phyloP scores from a whole-genome alignment of 768 basidiomycete genomes.

The Kondoa malvinella region DNA sequence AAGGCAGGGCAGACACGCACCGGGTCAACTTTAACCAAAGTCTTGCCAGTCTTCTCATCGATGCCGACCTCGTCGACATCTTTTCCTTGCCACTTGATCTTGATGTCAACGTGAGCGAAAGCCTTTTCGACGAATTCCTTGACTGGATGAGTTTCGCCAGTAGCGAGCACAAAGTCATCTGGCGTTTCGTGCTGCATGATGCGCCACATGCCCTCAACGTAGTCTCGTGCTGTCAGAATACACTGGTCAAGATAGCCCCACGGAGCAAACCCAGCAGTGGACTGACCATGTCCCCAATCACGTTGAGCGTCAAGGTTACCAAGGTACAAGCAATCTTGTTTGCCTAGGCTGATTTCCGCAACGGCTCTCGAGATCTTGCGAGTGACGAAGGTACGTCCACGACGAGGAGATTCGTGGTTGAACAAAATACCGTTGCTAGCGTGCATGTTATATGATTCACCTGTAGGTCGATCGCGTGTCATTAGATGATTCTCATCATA shows the following conservation, averaged over 20 bases:
- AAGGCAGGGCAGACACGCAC: slow-evolving; percentile 54
- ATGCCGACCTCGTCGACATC: slow-evolving; percentile 62
- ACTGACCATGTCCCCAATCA: slow-evolving; percentile 76
- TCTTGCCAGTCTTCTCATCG: slow-evolving; percentile 49
- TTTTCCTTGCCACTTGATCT: slow-evolving; percentile 56
- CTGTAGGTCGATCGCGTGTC: no score
- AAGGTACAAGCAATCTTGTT: slow-evolving; percentile 76
- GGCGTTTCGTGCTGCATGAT: slow-evolving; percentile 69
- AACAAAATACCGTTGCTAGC: slow-evolving; percentile 94
- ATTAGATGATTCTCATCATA: no score
- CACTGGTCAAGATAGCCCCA: slow-evolving; percentile 3
- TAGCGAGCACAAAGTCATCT: slow-evolving; percentile 86
- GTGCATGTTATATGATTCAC: slow-evolving; percentile 90
- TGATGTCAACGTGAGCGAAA: slow-evolving; percentile 50
- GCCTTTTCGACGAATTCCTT: slow-evolving; percentile 82
- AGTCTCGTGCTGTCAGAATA: slow-evolving; percentile 35
- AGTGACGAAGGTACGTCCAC: slow-evolving; percentile 89
- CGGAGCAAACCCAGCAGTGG: slow-evolving; percentile 38
- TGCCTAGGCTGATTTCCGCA: slow-evolving; percentile 76
- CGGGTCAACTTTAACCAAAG: slow-evolving; percentile 72
- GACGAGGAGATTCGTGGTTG: slow-evolving; percentile 91
- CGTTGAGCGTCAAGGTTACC: slow-evolving; percentile 88
- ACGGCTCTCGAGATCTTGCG: slow-evolving; percentile 83
- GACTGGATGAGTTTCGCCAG: slow-evolving; percentile 87
- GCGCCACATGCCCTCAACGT: slow-evolving; percentile 54